A percentile compares a stretch with the other conserved stretches of the same genome.
Conservation (phyloP, 805 yeast genomes). For the Wickerhamiella domercqiae region DNA sequence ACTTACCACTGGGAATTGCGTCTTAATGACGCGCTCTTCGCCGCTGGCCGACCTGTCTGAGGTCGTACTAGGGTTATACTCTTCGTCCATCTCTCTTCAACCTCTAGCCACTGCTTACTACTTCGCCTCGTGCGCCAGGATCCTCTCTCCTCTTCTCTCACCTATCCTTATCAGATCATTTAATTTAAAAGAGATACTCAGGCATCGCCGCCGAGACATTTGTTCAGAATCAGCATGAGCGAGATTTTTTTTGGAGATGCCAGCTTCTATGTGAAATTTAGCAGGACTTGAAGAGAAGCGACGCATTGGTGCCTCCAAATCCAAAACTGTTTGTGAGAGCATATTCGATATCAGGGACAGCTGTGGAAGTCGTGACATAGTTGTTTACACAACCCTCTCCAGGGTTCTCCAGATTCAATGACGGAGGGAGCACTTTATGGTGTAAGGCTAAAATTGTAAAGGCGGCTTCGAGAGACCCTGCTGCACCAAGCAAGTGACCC, state of each 20-base stretch:
- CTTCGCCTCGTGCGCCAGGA: too few species aligned
- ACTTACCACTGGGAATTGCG: slow-evolving; percentile 29
- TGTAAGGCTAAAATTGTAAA: slow-evolving; percentile 57
- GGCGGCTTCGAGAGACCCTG: slow-evolving; percentile 86
- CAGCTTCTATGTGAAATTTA: too few species aligned
- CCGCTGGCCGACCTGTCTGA: too few species aligned
- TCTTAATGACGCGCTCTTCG: slow-evolving; percentile 24
- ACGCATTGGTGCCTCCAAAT: slow-evolving; percentile 90
- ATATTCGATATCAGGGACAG: slow-evolving; percentile 28
- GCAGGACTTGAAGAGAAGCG: slow-evolving; percentile 39
- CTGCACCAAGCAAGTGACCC: slow-evolving; percentile 91
- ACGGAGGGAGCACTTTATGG: slow-evolving; percentile 54
- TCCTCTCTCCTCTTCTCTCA: too few species aligned
- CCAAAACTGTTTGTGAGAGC: slow-evolving; percentile 90
- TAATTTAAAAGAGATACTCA: too few species aligned
- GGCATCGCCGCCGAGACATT: too few species aligned
- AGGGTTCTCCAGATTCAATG: slow-evolving; percentile 47
- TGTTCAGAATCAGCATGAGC: too few species aligned
- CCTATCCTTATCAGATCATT: too few species aligned
- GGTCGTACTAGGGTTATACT: too few species aligned
- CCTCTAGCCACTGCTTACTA: too few species aligned
- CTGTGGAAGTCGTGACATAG: slow-evolving; percentile 39
- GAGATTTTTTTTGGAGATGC: too few species aligned
- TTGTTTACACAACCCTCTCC: slow-evolving; percentile 38
- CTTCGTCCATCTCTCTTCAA: too few species aligned